Base-by-base conservation (phyloP, 345 rosid species). In the Cardamine chenopodiifolia region DNA sequence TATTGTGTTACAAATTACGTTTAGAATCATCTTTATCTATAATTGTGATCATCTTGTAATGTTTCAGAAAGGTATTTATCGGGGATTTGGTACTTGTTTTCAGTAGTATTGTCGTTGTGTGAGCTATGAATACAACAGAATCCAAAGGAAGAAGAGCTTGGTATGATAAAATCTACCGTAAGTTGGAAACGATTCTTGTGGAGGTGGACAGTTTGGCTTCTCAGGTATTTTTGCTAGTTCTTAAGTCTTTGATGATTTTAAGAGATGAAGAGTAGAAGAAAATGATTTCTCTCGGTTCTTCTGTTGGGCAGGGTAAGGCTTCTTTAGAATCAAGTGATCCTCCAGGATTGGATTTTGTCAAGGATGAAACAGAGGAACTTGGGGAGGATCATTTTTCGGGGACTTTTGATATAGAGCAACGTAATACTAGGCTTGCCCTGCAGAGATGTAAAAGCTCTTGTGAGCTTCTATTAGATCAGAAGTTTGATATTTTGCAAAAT, bases 151-250 rank as follows among this genome's bases (percentile, higher is more conserved):
- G 84, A 71, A 81, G 79, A 63, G 56, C 80, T 14, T 92, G 91
- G 96, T 87, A 84, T 62, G 91, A 85, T 45, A 78, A 84, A 77
- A 62, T 92, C 71, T 86, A 77, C 78, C 88, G 85, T 78, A 92
- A 85, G 77, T 76, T 88, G 23, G 96, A 87, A 82, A 81, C 85
- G 1, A 79, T 92, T 58, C 80, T 86, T 79, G 82, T 81, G 22
- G 92, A 86, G 78, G 82, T 86, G 72, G 97, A 92, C 75, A 80
- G 45, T 77, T 81, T 85, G 48, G 81, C 84, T 80, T 74, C 77
- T 49, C 77, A 77, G 69, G 77, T 78, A 65, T 68, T 56, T 76
- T 60, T 32, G 25, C 26, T 62, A 45, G 6, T 73, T 64, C 26
- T 29, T 6, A 18, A 14, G 28, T 55, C 35, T 44, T 37, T 28